Evolutionary conservation across 2,329 filamentous ascomycete genomes (phyloP).

Genomic region (Periconia macrospinosa): DNA sequence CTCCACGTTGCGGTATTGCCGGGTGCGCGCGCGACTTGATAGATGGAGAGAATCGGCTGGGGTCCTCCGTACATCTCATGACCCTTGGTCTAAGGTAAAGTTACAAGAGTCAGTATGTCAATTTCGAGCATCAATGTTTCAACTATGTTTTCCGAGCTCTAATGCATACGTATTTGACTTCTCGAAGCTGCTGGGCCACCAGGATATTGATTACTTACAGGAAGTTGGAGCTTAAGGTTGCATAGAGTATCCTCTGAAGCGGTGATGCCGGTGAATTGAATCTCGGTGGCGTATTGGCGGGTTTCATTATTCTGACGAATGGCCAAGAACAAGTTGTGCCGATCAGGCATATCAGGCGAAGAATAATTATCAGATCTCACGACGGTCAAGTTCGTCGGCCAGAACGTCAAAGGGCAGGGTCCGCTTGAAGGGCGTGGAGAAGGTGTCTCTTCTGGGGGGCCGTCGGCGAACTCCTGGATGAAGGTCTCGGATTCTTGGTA

Average conservation of each 20-base stretch:
- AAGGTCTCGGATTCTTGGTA: too few species aligned
- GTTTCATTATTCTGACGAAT: constrained; percentile 19
- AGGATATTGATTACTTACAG: background rate
- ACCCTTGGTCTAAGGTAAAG: background rate
- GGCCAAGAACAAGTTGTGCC: constrained; percentile 30
- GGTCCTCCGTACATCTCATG: constrained; percentile 18
- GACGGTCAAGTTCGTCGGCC: background rate
- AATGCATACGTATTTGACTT: too few species aligned
- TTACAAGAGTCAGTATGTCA: too few species aligned
- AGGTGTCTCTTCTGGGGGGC: background rate
- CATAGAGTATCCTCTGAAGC: constrained; percentile 19
- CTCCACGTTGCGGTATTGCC: constrained; percentile 22
- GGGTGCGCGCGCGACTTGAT: constrained; percentile 20
- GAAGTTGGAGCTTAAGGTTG: constrained; percentile 30
- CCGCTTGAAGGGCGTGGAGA: background rate
- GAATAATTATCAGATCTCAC: background rate
- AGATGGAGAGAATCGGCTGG: constrained; percentile 28
- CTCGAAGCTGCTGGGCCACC: too few species aligned
- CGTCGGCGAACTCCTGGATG: too few species aligned
- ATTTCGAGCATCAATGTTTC: too few species aligned
- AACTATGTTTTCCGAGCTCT: too few species aligned
- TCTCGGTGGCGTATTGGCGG: constrained; percentile 27
- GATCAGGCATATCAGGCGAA: too few species aligned
- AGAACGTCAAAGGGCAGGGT: background rate
- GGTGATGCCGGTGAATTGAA: constrained; percentile 21